phyloP scores from a whole-genome alignment of 1,139 yeast genomes.

The Lizanozyma gosingica region DNA sequence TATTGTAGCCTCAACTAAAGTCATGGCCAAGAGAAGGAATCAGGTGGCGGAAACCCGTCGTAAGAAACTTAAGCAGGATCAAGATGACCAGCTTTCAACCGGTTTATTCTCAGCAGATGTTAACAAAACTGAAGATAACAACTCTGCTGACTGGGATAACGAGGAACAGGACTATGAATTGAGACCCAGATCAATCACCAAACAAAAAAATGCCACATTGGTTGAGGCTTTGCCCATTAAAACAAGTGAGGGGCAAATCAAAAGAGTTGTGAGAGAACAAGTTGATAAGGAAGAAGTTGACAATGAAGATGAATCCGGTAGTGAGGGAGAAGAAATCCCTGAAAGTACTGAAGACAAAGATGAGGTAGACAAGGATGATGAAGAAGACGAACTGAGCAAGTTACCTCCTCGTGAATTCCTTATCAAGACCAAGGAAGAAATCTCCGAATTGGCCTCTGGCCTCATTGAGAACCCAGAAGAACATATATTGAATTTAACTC shows the following conservation, averaged over 20 bases:
- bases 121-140: slow-evolving; percentile 7
- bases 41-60: slow-evolving; percentile 35
- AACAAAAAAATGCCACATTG: slow-evolving; percentile 30
- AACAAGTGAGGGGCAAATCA: slow-evolving; percentile 57
- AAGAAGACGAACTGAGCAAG: slow-evolving; percentile 36
- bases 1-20: too few species aligned
- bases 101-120: slow-evolving; percentile 29
- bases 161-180: slow-evolving; percentile 65
- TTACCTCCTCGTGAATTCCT: slow-evolving; percentile 53
- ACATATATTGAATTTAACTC: slow-evolving; percentile 54
- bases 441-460: slow-evolving; percentile 72
- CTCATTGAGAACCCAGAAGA: slow-evolving; percentile 90
- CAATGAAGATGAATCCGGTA: slow-evolving; percentile 15
- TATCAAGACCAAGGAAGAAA: slow-evolving; percentile 62
- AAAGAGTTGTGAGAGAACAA: slow-evolving; percentile 44
- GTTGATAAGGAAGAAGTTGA: slow-evolving; percentile 15
- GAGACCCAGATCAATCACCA: slow-evolving; percentile 37
- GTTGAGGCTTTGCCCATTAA: slow-evolving; percentile 81
- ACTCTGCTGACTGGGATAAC: slow-evolving; percentile 36
- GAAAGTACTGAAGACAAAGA: slow-evolving; percentile 14
- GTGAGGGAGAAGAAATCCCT: slow-evolving; percentile 15
- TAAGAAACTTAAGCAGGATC: slow-evolving; percentile 40
- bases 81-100: slow-evolving; percentile 35
- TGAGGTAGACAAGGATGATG: slow-evolving; percentile 21
- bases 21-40: slow-evolving; percentile 42